A percentile compares a stretch with the other conserved stretches of the same genome.
Conservation (phyloP, 1,139 yeast genomes). For the Scheffersomyces parashehatae region DNA sequence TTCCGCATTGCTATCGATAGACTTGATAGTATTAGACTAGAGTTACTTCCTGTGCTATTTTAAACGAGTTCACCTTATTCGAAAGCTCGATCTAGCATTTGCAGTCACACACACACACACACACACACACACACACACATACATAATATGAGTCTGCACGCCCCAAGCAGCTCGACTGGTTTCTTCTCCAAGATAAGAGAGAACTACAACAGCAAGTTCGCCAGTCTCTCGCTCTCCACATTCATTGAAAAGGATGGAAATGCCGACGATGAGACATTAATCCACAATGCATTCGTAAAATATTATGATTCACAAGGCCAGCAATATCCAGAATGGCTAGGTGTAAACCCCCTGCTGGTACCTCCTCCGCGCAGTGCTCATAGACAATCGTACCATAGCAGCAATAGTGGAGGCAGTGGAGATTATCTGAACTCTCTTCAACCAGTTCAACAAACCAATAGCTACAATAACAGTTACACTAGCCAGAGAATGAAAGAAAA, state of each 20-base stretch:
- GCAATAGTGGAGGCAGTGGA: conserved; percentile 4
- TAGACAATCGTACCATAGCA: conserved; percentile 6
- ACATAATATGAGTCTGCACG: neutral
- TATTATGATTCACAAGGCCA: conserved; percentile 34
- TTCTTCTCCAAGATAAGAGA: conserved; percentile 41
- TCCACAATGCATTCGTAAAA: conserved; percentile 47
- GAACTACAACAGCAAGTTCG: conserved; percentile 36
- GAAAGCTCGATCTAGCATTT: neutral
- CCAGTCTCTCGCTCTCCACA: conserved; percentile 32
- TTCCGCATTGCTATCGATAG: no score
- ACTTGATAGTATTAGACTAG: no score
- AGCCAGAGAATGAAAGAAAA: conserved; percentile 13
- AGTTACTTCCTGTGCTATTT: no score
- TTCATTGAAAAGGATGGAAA: conserved; percentile 41
- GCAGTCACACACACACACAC: neutral
- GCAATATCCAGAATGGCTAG: conserved; percentile 50
- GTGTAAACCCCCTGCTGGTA: conserved; percentile 19
- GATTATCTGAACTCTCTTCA: conserved; percentile 17
- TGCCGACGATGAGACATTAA: conserved; percentile 40
- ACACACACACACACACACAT: neutral
- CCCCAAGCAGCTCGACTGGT: conserved; percentile 7
- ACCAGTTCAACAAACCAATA: conserved; percentile 29
- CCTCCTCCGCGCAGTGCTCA: neutral
- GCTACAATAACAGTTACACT: conserved; percentile 22
- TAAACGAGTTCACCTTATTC: no score